phyloP scores from a whole-genome alignment of 2,329 filamentous ascomycete genomes.

The Xylariaceae sp. region DNA sequence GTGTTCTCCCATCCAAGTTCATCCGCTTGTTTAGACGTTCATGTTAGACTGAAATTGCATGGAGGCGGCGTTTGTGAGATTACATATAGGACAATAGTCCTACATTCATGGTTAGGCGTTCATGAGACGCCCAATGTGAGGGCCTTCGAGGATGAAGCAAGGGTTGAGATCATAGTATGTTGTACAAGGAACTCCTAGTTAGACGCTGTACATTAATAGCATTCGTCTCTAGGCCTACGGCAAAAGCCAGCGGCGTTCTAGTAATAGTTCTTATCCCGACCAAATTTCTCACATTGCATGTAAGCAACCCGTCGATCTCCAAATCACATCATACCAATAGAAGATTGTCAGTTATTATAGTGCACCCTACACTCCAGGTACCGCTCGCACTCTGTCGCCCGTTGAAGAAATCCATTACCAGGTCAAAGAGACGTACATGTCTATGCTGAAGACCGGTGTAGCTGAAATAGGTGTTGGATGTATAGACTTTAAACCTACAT shows the following conservation, averaged over 20 bases:
- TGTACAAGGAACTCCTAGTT: not conserved
- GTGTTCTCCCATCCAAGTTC: not conserved
- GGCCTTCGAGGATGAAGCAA: not conserved
- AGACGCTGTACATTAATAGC: not conserved
- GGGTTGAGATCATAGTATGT: not conserved
- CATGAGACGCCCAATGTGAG: not conserved
- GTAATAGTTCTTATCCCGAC: not conserved
- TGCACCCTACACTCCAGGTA: not conserved
- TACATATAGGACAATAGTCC: not conserved
- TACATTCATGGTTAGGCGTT: not conserved
- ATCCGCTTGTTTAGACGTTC: not conserved
- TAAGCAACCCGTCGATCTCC: not conserved
- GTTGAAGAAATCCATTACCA: not conserved
- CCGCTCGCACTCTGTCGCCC: not conserved
- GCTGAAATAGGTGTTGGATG: not conserved
- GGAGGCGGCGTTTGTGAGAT: constrained; percentile 24
- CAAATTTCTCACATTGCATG: not conserved
- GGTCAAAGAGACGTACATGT: not conserved
- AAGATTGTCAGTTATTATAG: not conserved
- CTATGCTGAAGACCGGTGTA: not conserved
- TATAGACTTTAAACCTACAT: not conserved
- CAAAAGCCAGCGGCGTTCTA: not conserved
- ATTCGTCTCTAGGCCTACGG: not conserved
- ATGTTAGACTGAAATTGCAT: constrained; percentile 21
- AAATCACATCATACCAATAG: too few species aligned